Percentiles rank a stretch among this genome's conserved stretches.
Conservation (phyloP, 805 yeast genomes). For the Trichomonascus vanleenenianus region DNA sequence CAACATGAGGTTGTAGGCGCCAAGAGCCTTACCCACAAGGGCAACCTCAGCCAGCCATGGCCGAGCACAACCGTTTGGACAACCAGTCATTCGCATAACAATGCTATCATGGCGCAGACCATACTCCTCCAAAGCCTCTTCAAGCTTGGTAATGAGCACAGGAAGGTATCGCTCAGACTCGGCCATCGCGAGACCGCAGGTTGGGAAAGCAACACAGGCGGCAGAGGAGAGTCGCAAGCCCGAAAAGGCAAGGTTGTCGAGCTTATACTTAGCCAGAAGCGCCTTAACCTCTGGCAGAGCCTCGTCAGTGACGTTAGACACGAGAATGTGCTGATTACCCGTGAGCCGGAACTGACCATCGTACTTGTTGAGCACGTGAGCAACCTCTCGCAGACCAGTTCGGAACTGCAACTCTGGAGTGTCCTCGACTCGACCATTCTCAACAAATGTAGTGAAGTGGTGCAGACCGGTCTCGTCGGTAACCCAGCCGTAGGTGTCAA, state of each 20-base stretch:
- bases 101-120: slow-evolving; percentile 92
- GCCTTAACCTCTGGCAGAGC: slow-evolving; percentile 56
- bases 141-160: slow-evolving; percentile 69
- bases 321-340: slow-evolving; percentile 87
- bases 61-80: slow-evolving; percentile 98
- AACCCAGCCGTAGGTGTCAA: slow-evolving; percentile 91
- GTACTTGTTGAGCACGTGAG: slow-evolving; percentile 51
- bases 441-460: slow-evolving; percentile 91
- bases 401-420: slow-evolving; percentile 86
- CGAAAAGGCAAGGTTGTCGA: slow-evolving; percentile 77
- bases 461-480: slow-evolving; percentile 68
- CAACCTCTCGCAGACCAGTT: slow-evolving; percentile 74
- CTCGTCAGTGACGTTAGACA: slow-evolving; percentile 64
- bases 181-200: slow-evolving; percentile 98
- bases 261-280: slow-evolving; percentile 61
- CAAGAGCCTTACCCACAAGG: slow-evolving; percentile 88
- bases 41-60: slow-evolving; percentile 98
- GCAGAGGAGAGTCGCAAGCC: slow-evolving; percentile 85
- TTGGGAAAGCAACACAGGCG: slow-evolving; percentile 97
- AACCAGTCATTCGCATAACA: slow-evolving; percentile 98
- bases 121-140: slow-evolving; percentile 78
- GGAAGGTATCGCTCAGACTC: slow-evolving; percentile 94
- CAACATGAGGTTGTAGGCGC: slow-evolving; percentile 85
- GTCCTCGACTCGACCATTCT: slow-evolving; percentile 94
- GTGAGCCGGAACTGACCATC: slow-evolving; percentile 87